Base-by-base conservation (phyloP, 2,329 filamentous ascomycete species). In the Cladophialophora chaetospira region DNA sequence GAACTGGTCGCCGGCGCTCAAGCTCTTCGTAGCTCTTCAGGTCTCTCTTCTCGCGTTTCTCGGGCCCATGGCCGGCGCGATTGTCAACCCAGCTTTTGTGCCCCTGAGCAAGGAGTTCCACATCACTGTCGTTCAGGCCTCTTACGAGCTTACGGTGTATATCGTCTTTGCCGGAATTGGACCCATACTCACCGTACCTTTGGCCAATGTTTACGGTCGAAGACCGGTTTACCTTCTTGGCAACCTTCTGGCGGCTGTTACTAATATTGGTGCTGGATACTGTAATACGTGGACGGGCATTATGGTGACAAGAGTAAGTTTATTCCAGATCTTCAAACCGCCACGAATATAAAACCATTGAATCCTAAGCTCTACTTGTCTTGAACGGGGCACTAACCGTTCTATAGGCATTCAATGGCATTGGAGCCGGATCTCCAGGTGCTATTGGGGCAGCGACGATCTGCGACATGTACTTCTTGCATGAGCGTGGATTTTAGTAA, bases 391-490 rank as follows among this genome's bases (percentile, higher is more conserved):
- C n/a, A n/a, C n/a, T n/a, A n/a, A n/a, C n/a, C n/a, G n/a, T n/a
- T n/a, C n/a, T n/a, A n/a, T n/a, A n/a, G 10, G 60, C 43, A 10
- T 63, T 64, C 25, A 58, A 56, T 15, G 58, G 58, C 11, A 58
- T 61, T 10, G 54, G 48, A 17, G 60, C 48, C 9, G 57, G 60
- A 6, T 15, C 70, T 88, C 17, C 72, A 4, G 33, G 26, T 10
- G 58, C 55, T 28, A 58, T 88, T 17, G 78, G 82, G 25, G 82
- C 84, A 1, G 81, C 85, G 64, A 81, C 85, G 28, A 85, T 88
- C 57, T 80, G 83, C 40, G 86, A 88, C 64, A 75, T 88, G 36
- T 88, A 83, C 65, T 76, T 88, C 25, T 77, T 57, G 58, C 62
- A 65, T 33, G 61, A 63, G 29, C 58, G 58, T 46, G 58, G 58